Evolutionary conservation across 192 early-diverging fungal genomes (phyloP), one percentile per base, ranked within the genome.

Genomic region (Chytriomyces confervae): DNA sequence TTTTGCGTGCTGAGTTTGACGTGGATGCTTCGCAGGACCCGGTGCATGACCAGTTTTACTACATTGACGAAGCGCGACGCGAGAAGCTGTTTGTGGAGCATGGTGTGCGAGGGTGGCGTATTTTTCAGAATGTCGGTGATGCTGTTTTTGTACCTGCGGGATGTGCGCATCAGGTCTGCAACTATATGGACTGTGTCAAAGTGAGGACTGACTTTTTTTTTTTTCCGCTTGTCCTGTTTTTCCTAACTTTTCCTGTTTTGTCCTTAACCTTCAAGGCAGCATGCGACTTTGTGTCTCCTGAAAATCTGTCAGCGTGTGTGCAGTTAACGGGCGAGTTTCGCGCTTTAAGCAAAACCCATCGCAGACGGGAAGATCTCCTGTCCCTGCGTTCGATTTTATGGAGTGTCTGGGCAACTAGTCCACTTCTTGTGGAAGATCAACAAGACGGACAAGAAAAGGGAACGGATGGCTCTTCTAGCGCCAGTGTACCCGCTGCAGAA

Each of bases 141-240:
- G 88, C 90, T 0, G 88, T 95, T 3, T 94, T 91, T 84, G 85
- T 95, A 1, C 92, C 94, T 0, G 94, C 92, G 10, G 94, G 94
- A 6, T 91, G 69, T 3, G 61, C 43, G 5, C 74, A 76, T 66
- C 74, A 76, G 48, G 74, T 76, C 10, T 66, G 62, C 49, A 76
- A 76, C 50, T 76, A 76, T 20, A 76, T 50, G 50, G 74, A 76
- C 44, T 76, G 62, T 36, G 48, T 76, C 24, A 76, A 76, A 64
- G 74, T 76, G 43, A 51, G 23, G 36, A 36, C 36, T 36, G 36
- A 4, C 36, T 0, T 36, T 36, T 36, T 36, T 36, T 36, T 36
- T 36, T 36, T 36, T 36, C 2, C 36, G 36, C 3, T 36, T 36
- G 36, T 36, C 36, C 3, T 4, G 36, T 36, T 36, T 36, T 36